Conservation (phyloP, 306 rosid genomes). For the Rubus idaeus region DNA sequence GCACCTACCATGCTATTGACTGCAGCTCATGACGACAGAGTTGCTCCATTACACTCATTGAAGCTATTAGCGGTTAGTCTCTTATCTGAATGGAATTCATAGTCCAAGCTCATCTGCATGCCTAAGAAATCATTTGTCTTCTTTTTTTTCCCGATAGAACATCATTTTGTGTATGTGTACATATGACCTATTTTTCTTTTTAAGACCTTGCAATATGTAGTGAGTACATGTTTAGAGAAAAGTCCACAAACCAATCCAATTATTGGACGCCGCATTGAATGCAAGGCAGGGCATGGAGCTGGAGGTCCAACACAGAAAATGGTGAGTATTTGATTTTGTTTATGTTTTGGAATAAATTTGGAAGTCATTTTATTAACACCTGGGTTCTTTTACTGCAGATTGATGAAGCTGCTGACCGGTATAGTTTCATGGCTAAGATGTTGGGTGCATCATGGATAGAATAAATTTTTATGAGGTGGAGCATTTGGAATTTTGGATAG, state of each 20-base stretch:
- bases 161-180: not conserved
- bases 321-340: constrained; percentile 32
- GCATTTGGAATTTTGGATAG: not conserved
- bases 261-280: constrained; percentile 87
- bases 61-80: constrained; percentile 82
- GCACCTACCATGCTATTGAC: constrained; percentile 91
- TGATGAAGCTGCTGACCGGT: constrained; percentile 61
- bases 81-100: not conserved
- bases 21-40: constrained; percentile 98
- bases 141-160: not conserved
- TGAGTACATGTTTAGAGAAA: constrained; percentile 62
- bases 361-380: not conserved
- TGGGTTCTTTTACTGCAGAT: constrained; percentile 32
- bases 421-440: constrained; percentile 58
- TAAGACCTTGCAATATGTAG: constrained; percentile 76
- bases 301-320: constrained; percentile 88
- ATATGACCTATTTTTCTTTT: not conserved
- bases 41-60: constrained; percentile 84
- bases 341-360: not conserved
- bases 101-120: not conserved
- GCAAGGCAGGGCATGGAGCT: constrained; percentile 83
- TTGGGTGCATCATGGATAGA: constrained; percentile 47
- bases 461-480: constrained; percentile 5
- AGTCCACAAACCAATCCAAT: constrained; percentile 90
- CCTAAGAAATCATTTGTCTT: not conserved